Evolutionary conservation across 2,329 filamentous ascomycete species (phyloP).

Genomic region (Curvularia sp.): DNA sequence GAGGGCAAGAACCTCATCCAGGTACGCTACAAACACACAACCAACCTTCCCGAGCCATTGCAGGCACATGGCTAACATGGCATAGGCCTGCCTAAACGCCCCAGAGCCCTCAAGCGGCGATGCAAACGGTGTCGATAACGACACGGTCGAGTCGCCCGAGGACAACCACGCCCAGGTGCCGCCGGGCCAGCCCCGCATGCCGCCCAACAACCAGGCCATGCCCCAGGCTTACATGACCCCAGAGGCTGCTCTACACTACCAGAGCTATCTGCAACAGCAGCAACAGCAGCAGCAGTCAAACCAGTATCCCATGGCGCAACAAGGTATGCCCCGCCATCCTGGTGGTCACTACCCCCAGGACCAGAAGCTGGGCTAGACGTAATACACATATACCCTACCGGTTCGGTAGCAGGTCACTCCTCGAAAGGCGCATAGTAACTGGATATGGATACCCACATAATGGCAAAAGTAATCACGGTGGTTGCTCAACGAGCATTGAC

Average conservation of each 20-base stretch:
- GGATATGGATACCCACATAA: constrained; percentile 52
- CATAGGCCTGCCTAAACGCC: constrained; percentile 93
- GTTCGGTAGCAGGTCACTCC: constrained; percentile 37
- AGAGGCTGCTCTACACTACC: constrained; percentile 78
- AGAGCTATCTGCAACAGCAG: constrained; percentile 73
- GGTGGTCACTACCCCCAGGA: constrained; percentile 76
- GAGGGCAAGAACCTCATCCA: constrained; percentile 99
- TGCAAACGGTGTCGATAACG: constrained; percentile 65
- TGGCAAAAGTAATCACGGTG: constrained; percentile 48
- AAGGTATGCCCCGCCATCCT: constrained; percentile 69
- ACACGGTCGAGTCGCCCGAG: constrained; percentile 83
- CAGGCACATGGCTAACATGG: constrained; percentile 46
- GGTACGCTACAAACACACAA: constrained; percentile 67
- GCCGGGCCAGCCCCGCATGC: constrained; percentile 73
- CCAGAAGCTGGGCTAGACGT: constrained; percentile 50
- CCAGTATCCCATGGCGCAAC: constrained; percentile 80
- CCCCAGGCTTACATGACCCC: constrained; percentile 70
- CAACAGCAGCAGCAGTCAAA: constrained; percentile 63
- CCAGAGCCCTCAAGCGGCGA: constrained; percentile 84
- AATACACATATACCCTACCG: constrained; percentile 36
- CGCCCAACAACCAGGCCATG: constrained; percentile 69
- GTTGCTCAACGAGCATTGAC: constrained; percentile 38
- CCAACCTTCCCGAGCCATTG: background rate
- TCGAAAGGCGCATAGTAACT: constrained; percentile 42
- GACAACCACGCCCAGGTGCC: constrained; percentile 83